Conservation (phyloP, 2,329 filamentous ascomycete species). For the Periconia macrospinosa region DNA sequence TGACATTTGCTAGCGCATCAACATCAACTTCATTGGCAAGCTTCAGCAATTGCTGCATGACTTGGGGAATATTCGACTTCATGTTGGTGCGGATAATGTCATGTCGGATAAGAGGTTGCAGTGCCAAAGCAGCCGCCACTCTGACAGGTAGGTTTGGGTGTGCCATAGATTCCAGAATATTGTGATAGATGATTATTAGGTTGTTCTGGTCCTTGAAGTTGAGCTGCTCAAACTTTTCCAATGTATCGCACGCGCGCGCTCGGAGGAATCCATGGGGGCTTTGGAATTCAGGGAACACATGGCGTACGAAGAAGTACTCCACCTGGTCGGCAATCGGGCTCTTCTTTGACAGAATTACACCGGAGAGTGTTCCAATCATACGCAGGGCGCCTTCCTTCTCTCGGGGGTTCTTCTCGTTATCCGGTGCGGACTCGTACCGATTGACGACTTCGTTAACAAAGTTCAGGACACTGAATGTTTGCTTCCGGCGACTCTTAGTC, state of each 20-base stretch:
- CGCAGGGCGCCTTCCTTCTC: conserved; percentile 95
- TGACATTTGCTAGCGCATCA: conserved; percentile 94
- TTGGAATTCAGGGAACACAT: conserved; percentile 97
- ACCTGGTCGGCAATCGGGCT: conserved; percentile 97
- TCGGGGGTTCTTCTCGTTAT: conserved; percentile 88
- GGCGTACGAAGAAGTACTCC: conserved; percentile 97
- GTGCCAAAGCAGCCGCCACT: conserved; percentile 88
- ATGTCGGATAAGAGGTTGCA: conserved; percentile 94
- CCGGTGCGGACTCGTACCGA: conserved; percentile 81
- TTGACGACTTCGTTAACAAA: conserved; percentile 96
- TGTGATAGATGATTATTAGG: conserved; percentile 91
- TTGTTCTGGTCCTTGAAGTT: conserved; percentile 98
- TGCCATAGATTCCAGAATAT: conserved; percentile 96
- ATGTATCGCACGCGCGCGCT: conserved; percentile 91
- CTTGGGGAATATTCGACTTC: conserved; percentile 97
- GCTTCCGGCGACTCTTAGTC: conserved; percentile 91
- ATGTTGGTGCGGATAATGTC: conserved; percentile 92
- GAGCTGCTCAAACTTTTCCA: conserved; percentile 96
- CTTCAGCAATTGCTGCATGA: conserved; percentile 98
- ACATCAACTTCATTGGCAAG: conserved; percentile 97
- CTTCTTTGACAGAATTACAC: conserved; percentile 96
- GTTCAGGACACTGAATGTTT: conserved; percentile 90
- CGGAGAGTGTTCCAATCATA: conserved; percentile 94
- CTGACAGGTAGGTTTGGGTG: conserved; percentile 91
- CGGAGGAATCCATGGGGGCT: conserved; percentile 90